phyloP scores from a whole-genome alignment of 2,329 filamentous ascomycete species.

The Arachnomyces sp. region DNA sequence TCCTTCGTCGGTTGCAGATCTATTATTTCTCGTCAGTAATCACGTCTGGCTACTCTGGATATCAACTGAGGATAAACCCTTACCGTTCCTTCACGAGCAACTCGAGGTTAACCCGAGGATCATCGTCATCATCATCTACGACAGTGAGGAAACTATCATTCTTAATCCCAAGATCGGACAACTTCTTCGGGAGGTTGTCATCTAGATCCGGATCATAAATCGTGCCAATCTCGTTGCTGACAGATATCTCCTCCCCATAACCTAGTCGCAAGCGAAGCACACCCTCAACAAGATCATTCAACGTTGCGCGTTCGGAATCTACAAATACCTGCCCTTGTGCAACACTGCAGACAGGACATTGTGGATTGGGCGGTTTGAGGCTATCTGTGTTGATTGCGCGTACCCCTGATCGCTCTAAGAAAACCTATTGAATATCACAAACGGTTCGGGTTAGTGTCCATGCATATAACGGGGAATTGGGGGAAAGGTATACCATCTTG shows the following conservation, averaged over 20 bases:
- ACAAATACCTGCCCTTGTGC: constrained; percentile 60
- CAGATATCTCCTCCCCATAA: constrained; percentile 72
- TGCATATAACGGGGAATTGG: not conserved
- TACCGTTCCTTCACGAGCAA: constrained; percentile 44
- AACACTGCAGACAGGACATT: constrained; percentile 76
- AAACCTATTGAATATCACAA: constrained; percentile 51
- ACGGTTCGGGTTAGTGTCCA: constrained; percentile 3
- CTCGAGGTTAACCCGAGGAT: constrained; percentile 69
- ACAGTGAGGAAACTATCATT: constrained; percentile 72
- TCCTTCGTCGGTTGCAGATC: constrained; percentile 26
- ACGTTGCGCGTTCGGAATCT: constrained; percentile 63
- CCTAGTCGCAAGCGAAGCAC: constrained; percentile 63
- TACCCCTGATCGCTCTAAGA: constrained; percentile 61
- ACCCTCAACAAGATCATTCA: constrained; percentile 70
- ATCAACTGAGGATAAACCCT: constrained; percentile 2
- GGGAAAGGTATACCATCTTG: constrained; percentile 55
- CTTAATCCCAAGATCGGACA: constrained; percentile 68
- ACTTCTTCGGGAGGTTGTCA: constrained; percentile 72
- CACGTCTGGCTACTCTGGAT: not conserved
- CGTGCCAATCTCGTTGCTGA: constrained; percentile 67
- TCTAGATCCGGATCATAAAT: constrained; percentile 86
- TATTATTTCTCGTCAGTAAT: constrained; percentile 17
- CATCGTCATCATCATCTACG: constrained; percentile 65
- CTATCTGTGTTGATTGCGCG: constrained; percentile 52
- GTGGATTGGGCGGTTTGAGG: constrained; percentile 61